Evolutionary conservation across 1,139 yeast genomes (phyloP).

Genomic region (Yamadazyma aaseri): DNA sequence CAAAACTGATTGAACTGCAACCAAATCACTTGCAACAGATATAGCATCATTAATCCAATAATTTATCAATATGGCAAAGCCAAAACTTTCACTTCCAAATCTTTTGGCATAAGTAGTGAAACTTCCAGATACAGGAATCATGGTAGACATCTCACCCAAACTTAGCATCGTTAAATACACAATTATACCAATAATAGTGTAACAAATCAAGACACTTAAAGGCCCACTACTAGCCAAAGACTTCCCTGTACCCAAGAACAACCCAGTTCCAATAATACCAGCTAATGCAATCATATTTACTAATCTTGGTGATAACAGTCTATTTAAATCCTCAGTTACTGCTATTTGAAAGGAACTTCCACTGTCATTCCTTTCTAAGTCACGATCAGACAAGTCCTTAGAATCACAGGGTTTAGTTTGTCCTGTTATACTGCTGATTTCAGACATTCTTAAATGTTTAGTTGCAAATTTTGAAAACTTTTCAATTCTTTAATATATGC

Average conservation of each 20-base stretch:
- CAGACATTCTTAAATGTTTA: background rate
- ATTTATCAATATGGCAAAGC: constrained; percentile 60
- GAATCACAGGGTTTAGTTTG: no score
- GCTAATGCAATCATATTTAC: constrained; percentile 65
- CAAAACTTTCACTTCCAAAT: constrained; percentile 61
- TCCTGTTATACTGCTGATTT: no score
- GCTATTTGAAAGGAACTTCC: constrained; percentile 3
- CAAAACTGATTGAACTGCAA: constrained; percentile 58
- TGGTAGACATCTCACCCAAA: constrained; percentile 65
- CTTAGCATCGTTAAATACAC: constrained; percentile 60
- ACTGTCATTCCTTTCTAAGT: constrained; percentile 5
- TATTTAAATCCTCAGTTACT: constrained; percentile 30
- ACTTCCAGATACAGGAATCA: constrained; percentile 62
- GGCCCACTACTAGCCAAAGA: constrained; percentile 66
- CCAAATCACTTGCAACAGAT: constrained; percentile 60
- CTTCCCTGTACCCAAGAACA: constrained; percentile 62
- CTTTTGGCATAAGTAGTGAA: constrained; percentile 59
- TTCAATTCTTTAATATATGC: background rate
- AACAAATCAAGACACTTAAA: constrained; percentile 56
- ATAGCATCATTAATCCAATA: constrained; percentile 69
- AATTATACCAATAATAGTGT: constrained; percentile 55
- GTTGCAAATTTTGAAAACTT: background rate
- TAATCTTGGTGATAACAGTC: constrained; percentile 52
- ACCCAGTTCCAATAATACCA: constrained; percentile 70
- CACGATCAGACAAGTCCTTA: background rate